Percentiles rank a stretch among this genome's conserved stretches.
These are phyloP conservation scores for Boehmeria nivea DNA, from an alignment of 306 rosid species.

Conservation along the genomic window DNA sequence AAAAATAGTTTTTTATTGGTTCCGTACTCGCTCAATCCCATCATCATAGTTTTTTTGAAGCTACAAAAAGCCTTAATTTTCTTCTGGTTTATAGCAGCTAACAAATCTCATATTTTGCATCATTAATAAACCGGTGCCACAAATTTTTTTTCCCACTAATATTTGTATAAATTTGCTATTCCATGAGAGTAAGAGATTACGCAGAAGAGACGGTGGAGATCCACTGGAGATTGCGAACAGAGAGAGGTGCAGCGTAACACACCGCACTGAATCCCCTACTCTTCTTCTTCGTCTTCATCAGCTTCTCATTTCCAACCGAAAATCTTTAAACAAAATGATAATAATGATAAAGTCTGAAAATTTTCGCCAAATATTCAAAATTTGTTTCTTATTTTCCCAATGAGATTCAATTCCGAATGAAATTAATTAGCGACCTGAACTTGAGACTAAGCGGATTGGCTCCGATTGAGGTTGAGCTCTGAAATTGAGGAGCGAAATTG, in stretches of 20 bases:
- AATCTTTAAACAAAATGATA: constrained; percentile 20
- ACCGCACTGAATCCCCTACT: constrained; percentile 29
- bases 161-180: neutral
- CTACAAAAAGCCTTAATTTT: no score
- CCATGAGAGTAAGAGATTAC: constrained; percentile 32
- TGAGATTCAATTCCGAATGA: neutral
- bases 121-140: neutral
- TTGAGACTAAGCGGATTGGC: constrained; percentile 30
- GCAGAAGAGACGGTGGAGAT: constrained; percentile 52
- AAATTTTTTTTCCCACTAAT: neutral
- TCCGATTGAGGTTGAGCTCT: constrained; percentile 12
- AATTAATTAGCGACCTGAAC: neutral
- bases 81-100: no score
- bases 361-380: no score
- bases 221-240: constrained; percentile 49
- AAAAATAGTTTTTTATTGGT: no score
- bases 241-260: constrained; percentile 54
- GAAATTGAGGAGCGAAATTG: neutral
- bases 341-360: neutral
- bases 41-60: no score
- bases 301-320: constrained; percentile 21
- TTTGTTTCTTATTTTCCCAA: no score
- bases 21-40: no score
- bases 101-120: no score
- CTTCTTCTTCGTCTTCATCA: constrained; percentile 15